A percentile compares a stretch with the other conserved stretches of the same genome.
Evolutionary conservation across 2,329 filamentous ascomycete species (phyloP).

Genomic region (Xylaria sp.): DNA sequence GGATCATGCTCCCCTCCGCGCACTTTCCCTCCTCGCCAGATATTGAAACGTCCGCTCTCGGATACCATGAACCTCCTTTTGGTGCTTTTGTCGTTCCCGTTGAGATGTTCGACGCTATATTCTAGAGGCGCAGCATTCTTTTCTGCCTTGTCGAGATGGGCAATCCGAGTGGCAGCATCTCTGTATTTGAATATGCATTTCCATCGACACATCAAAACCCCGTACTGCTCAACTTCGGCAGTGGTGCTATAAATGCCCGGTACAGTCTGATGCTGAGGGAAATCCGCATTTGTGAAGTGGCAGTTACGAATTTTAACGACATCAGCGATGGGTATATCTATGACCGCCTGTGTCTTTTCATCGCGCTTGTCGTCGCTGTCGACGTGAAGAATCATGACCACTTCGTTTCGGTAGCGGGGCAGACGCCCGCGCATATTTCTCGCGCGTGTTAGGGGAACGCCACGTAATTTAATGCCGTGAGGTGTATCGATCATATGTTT

Average conservation of each 20-base stretch:
- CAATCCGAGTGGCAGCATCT: conserved; percentile 41
- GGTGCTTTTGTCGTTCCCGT: conserved; percentile 41
- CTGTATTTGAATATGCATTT: conserved; percentile 47
- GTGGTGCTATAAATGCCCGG: conserved; percentile 32
- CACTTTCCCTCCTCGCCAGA: conserved; percentile 46
- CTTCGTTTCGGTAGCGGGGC: conserved; percentile 47
- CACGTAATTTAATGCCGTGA: conserved; percentile 43
- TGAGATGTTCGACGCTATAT: conserved; percentile 46
- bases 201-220: conserved; percentile 53
- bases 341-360: conserved; percentile 43
- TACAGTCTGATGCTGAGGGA: conserved; percentile 43
- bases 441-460: conserved; percentile 47
- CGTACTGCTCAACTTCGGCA: conserved; percentile 47
- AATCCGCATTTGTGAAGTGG: conserved; percentile 51
- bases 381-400: conserved; percentile 45
- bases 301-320: conserved; percentile 44
- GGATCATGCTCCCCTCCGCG: conserved; percentile 43
- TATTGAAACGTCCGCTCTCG: conserved; percentile 42
- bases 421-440: conserved; percentile 46
- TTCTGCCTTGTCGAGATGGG: conserved; percentile 19
- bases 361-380: conserved; percentile 44
- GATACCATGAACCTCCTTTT: conserved; percentile 47
- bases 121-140: conserved; percentile 42
- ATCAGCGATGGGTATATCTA: conserved; percentile 45
- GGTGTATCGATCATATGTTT: conserved; percentile 39